Percentiles rank a stretch among this genome's conserved stretches.
phyloP scores from a whole-genome alignment of 2,329 filamentous ascomycete species.

The Blumeria hordei region DNA sequence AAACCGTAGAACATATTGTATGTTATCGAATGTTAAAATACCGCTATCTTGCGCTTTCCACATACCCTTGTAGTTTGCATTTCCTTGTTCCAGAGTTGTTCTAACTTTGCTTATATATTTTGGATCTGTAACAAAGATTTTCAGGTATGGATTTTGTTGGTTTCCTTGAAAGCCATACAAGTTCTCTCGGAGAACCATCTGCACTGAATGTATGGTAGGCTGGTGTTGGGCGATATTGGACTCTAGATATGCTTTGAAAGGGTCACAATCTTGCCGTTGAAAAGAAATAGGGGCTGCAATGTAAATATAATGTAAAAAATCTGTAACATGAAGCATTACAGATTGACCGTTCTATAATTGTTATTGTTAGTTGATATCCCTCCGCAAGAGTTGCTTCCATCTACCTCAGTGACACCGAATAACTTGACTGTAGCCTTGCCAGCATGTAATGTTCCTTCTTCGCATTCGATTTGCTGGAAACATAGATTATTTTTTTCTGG shows the following conservation, averaged over 20 bases:
- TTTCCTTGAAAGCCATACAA: constrained; percentile 92
- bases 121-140: constrained; percentile 77
- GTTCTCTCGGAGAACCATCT: constrained; percentile 67
- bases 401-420: constrained; percentile 70
- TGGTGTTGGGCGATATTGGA: constrained; percentile 49
- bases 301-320: constrained; percentile 92
- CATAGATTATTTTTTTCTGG: constrained; percentile 43
- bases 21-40: constrained; percentile 82
- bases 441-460: constrained; percentile 64
- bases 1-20: constrained; percentile 84
- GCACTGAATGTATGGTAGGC: constrained; percentile 53
- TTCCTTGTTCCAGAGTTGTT: constrained; percentile 45
- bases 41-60: constrained; percentile 51
- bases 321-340: constrained; percentile 79
- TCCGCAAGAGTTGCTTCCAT: constrained; percentile 2
- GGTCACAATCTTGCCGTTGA: constrained; percentile 48
- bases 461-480: constrained; percentile 89
- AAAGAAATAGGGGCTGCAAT: constrained; percentile 72
- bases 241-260: constrained; percentile 64
- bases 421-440: constrained; percentile 64
- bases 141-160: constrained; percentile 71
- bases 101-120: constrained; percentile 61
- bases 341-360: constrained; percentile 45
- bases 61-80: constrained; percentile 72
- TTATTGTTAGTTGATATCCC: neutral